Conservation (phyloP, 2,329 filamentous ascomycete species). For the Neonectria faginata region DNA sequence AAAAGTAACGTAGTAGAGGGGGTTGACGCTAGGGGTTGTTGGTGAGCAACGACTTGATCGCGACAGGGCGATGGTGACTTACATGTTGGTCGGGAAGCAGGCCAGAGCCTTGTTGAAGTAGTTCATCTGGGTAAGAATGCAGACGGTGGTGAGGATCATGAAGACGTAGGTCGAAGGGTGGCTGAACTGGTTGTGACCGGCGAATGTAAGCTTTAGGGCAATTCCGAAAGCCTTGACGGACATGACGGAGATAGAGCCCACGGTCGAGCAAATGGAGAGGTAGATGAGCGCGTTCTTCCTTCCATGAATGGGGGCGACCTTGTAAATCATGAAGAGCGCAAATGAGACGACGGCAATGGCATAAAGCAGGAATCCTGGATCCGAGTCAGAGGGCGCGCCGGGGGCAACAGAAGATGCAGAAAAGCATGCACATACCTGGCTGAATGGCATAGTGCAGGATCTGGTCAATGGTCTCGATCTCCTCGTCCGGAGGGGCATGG, state of each 20-base stretch:
- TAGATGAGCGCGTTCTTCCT: conserved; percentile 97
- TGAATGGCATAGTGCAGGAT: conserved; percentile 91
- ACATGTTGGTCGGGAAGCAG: conserved; percentile 98
- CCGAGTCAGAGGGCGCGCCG: conserved; percentile 22
- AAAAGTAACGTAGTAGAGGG: conserved; percentile 97
- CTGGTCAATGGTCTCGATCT: conserved; percentile 90
- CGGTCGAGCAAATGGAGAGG: conserved; percentile 96
- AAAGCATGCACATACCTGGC: conserved; percentile 71
- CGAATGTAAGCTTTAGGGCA: conserved; percentile 93
- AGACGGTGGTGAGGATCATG: conserved; percentile 90
- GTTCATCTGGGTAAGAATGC: conserved; percentile 99
- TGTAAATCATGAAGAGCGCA: conserved; percentile 95
- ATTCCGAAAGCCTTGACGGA: conserved; percentile 99
- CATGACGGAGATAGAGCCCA: conserved; percentile 98
- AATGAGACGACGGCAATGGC: conserved; percentile 83
- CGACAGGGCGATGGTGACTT: conserved; percentile 53
- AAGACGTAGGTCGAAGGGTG: conserved; percentile 98
- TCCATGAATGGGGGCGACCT: conserved; percentile 87
- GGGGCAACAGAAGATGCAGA: too few species aligned
- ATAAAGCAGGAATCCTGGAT: conserved; percentile 87
- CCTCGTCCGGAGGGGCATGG: conserved; percentile 93
- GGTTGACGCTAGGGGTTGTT: conserved; percentile 78
- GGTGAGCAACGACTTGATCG: conserved; percentile 8
- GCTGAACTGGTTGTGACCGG: conserved; percentile 93
- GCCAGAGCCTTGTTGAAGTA: conserved; percentile 99